These are phyloP conservation scores for Wickerhamiella vanderwaltii DNA, from an alignment of 805 yeast species.

Conservation along the genomic window DNA sequence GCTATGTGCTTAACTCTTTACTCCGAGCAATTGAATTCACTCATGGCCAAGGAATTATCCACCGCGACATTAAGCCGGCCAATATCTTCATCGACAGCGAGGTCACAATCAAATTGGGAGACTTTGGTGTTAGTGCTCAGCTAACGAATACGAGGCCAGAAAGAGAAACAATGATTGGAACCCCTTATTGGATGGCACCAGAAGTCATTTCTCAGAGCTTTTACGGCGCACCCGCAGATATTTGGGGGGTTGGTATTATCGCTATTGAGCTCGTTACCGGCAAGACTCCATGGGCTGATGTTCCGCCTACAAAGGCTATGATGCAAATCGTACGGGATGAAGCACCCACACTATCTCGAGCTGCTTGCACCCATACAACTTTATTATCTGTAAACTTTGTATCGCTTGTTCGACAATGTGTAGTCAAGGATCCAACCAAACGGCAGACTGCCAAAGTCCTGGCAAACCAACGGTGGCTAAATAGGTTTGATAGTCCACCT, in stretches of 20 bases:
- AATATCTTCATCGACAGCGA: constrained; percentile 59
- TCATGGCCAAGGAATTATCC: constrained; percentile 65
- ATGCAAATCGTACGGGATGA: constrained; percentile 52
- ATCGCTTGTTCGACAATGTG: constrained; percentile 50
- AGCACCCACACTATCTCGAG: constrained; percentile 38
- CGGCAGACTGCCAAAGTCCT: constrained; percentile 55
- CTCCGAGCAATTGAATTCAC: constrained; percentile 63
- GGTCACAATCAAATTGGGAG: constrained; percentile 74
- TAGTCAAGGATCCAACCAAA: constrained; percentile 49
- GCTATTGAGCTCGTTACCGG: constrained; percentile 77
- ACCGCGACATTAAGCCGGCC: constrained; percentile 85
- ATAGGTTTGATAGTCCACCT: constrained; percentile 18
- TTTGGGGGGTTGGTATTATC: constrained; percentile 94
- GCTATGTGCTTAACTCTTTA: constrained; percentile 50
- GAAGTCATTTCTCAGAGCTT: constrained; percentile 68
- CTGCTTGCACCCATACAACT: background rate
- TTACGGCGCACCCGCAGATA: constrained; percentile 77
- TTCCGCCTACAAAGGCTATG: constrained; percentile 67
- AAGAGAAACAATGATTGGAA: constrained; percentile 77
- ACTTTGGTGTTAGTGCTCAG: constrained; percentile 89
- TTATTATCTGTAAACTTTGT: constrained; percentile 28
- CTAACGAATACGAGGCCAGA: constrained; percentile 40
- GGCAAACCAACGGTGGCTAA: constrained; percentile 41
- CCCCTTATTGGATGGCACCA: constrained; percentile 99
- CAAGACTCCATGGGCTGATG: constrained; percentile 60